Conservation (phyloP, 345 rosid genomes). For the Kernera saxatilis region DNA sequence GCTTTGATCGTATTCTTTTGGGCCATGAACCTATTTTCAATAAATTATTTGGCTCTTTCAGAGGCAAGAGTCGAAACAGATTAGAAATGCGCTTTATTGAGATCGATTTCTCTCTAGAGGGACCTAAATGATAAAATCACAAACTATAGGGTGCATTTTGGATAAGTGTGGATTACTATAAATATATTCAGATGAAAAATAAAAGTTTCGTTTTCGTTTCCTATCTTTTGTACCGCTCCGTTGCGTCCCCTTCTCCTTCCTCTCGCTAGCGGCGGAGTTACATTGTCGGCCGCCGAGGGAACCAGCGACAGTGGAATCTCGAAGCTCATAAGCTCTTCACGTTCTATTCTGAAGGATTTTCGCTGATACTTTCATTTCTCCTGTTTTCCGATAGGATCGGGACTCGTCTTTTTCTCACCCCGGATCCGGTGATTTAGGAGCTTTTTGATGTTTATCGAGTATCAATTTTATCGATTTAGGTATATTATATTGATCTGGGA, state of each 20-base stretch:
- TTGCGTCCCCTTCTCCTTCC: conserved; percentile 8
- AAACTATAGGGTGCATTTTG: conserved; percentile 11
- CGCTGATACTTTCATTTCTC: neutral
- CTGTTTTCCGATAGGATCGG: conserved; percentile 10
- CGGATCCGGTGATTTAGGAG: conserved; percentile 54
- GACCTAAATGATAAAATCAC: conserved; percentile 6
- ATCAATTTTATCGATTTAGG: conserved; percentile 9
- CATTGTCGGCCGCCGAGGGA: conserved; percentile 34
- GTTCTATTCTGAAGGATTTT: neutral
- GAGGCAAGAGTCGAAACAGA: neutral
- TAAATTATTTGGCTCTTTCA: neutral
- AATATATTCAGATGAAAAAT: neutral
- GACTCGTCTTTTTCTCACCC: neutral
- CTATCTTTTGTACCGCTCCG: conserved; percentile 29
- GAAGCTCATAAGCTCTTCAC: conserved; percentile 1
- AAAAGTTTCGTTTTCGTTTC: conserved; percentile 6
- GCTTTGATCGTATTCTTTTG: neutral
- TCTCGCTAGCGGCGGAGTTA: conserved; percentile 41
- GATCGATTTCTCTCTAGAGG: neutral
- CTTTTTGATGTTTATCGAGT: conserved; percentile 20
- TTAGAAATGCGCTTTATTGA: neutral
- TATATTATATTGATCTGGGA: neutral
- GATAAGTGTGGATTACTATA: conserved; percentile 11
- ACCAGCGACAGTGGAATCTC: conserved; percentile 17
- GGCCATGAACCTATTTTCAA: neutral